These are phyloP conservation scores for Brachypodium distachyon DNA, from an alignment of 202 grass and related monocot species.

Conservation along the genomic window DNA sequence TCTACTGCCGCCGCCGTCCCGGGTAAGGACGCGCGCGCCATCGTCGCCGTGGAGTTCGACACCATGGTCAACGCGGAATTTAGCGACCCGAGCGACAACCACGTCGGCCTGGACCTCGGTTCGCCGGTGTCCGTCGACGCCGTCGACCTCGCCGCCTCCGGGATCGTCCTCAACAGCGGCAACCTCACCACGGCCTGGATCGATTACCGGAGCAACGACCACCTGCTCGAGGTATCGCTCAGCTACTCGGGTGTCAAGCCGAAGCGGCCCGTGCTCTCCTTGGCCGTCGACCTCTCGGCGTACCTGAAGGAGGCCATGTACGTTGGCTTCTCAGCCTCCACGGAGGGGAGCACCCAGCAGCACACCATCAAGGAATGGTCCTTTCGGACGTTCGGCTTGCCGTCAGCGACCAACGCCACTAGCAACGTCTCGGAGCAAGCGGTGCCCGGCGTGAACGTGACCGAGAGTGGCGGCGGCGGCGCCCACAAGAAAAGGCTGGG, in stretches of 20 bases:
- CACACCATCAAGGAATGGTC: slow-evolving; percentile 72
- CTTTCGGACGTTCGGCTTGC: slow-evolving; percentile 48
- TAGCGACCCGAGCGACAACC: slow-evolving; percentile 57
- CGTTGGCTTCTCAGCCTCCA: slow-evolving; percentile 88
- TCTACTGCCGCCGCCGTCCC: not conserved
- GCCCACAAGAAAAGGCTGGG: slow-evolving; percentile 32
- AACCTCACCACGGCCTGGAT: slow-evolving; percentile 74
- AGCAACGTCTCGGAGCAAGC: slow-evolving; percentile 1
- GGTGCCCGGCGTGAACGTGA: not conserved
- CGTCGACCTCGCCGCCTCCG: slow-evolving; percentile 30
- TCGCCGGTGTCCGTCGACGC: slow-evolving; percentile 29
- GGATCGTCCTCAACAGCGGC: slow-evolving; percentile 57
- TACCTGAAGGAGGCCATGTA: slow-evolving; percentile 56
- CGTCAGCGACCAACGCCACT: not conserved
- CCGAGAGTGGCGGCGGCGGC: not conserved
- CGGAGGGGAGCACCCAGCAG: slow-evolving; percentile 73
- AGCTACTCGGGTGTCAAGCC: slow-evolving; percentile 38
- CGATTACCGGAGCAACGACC: slow-evolving; percentile 38
- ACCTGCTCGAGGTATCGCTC: slow-evolving; percentile 47
- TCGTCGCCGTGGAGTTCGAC: slow-evolving; percentile 71
- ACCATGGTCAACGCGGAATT: slow-evolving; percentile 54
- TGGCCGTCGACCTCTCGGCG: slow-evolving; percentile 39
- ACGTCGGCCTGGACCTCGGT: slow-evolving; percentile 68
- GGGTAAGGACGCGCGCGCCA: not conserved
- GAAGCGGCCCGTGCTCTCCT: slow-evolving; percentile 30